Evolutionary conservation across 306 rosid genomes (phyloP).

Genomic region (Prunus mira): DNA sequence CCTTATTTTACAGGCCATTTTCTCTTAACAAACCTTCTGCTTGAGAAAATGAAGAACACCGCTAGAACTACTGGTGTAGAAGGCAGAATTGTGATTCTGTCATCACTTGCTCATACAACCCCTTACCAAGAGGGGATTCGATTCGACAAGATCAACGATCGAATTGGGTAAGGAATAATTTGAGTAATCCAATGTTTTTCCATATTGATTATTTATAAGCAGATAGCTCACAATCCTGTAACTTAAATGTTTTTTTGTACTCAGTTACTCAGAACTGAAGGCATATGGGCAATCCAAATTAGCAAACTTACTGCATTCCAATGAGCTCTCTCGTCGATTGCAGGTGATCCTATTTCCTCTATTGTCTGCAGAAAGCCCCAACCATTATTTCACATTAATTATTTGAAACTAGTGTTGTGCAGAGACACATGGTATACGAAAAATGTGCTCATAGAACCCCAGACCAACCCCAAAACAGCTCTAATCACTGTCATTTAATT

Average conservation of each 20-base stretch:
- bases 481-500: no score
- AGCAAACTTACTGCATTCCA: slow-evolving; percentile 74
- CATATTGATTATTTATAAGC: neutral
- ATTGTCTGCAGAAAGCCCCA: neutral
- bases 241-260: neutral
- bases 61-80: slow-evolving; percentile 63
- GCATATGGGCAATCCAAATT: slow-evolving; percentile 93
- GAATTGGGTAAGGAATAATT: slow-evolving; percentile 39
- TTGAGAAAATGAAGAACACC: slow-evolving; percentile 77
- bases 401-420: no score
- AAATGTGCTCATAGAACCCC: neutral
- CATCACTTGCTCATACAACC: slow-evolving; percentile 77
- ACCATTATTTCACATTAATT: no score
- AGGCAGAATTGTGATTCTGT: slow-evolving; percentile 83
- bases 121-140: slow-evolving; percentile 58
- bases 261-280: slow-evolving; percentile 77
- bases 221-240: neutral
- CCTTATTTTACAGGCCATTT: slow-evolving; percentile 62
- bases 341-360: slow-evolving; percentile 35
- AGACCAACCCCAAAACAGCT: no score
- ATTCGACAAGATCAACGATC: slow-evolving; percentile 64
- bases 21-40: slow-evolving; percentile 65
- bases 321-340: slow-evolving; percentile 74
- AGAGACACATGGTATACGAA: neutral
- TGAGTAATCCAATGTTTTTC: neutral